Evolutionary conservation across 352 stramenopile species (phyloP), one percentile per base, ranked within the genome.

Genomic region (Pythium pectinolyticum): DNA sequence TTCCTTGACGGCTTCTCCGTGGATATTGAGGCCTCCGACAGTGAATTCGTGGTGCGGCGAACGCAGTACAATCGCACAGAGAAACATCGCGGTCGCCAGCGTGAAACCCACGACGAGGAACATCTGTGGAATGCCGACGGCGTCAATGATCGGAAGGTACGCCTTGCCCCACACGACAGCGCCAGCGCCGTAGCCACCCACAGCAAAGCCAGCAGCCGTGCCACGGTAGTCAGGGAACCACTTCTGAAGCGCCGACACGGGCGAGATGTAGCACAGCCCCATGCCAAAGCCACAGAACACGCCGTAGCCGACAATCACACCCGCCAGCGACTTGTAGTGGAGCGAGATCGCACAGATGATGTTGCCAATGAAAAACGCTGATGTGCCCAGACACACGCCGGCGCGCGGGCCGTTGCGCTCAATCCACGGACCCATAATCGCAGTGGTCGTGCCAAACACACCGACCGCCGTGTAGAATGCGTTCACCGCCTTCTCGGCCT

Each of bases 141-240:
- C 67, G 4, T 73, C 32, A 56, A 80, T 79, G 31, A 72, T 73
- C 20, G 78, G 77, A 27, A 88, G 52, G 56, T 85, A 86, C 0
- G 79, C 75, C 55, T 88, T 88, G 47, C 76, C 74, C 76, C 76
- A 88, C 37, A 88, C 73, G 34, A 89, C 75, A 0, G 80, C 79
- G 6, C 80, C 78, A 1, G 74, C 76, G 27, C 80, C 80, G 47
- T 83, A 89, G 34, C 75, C 76, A 30, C 70, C 76, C 30, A 89
- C 77, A 11, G 80, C 80, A 57, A 89, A 88, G 57, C 80, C 80
- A 27, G 78, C 77, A 22, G 80, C 80, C 2, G 75, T 84, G 25
- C 82, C 82, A 31, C 82, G 77, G 73, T 86, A 84, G 66, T 90
- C 82, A 1, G 82, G 82, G 67, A 90, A 90, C 82, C 82, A 89